Percentiles rank a stretch among this genome's conserved stretches.
Conservation (phyloP, 192 early-diverging fungal species). For the Coemansia sp. region DNA sequence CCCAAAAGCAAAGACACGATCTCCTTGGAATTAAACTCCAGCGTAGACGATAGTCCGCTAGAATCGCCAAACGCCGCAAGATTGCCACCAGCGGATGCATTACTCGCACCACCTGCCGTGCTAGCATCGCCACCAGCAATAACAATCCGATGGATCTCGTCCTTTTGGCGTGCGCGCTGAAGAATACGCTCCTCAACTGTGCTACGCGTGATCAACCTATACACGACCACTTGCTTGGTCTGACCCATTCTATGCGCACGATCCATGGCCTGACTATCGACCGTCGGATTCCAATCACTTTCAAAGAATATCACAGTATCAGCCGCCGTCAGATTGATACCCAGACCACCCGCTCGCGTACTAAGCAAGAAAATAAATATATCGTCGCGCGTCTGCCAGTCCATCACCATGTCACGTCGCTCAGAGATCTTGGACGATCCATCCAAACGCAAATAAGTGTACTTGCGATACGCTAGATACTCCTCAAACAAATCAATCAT, state of each 20-base stretch:
- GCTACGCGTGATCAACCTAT: constrained; percentile 74
- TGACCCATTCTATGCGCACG: constrained; percentile 83
- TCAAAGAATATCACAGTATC: constrained; percentile 88
- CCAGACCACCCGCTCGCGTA: constrained; percentile 82
- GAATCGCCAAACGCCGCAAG: constrained; percentile 5
- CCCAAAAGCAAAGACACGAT: constrained; percentile 82
- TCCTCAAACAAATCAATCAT: constrained; percentile 89
- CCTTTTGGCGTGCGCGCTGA: constrained; percentile 80
- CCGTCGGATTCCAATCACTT: constrained; percentile 88
- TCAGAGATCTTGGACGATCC: constrained; percentile 84
- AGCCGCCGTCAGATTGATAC: constrained; percentile 87
- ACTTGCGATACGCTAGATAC: constrained; percentile 79
- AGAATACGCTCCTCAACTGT: constrained; percentile 82
- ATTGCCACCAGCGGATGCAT: constrained; percentile 4
- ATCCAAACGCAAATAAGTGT: constrained; percentile 85
- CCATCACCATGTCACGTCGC: constrained; percentile 85
- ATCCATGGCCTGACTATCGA: constrained; percentile 91
- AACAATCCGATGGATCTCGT: constrained; percentile 91
- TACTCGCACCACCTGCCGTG: constrained; percentile 30
- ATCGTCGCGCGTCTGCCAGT: constrained; percentile 85
- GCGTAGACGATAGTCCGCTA: constrained; percentile 37
- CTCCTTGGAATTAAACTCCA: constrained; percentile 86
- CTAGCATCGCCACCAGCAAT: constrained; percentile 87
- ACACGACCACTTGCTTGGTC: constrained; percentile 81
- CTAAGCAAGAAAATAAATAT: constrained; percentile 83